Evolutionary conservation across 805 yeast species (phyloP), one percentile per base, ranked within the genome.

Genomic region (Lipomyces sp.): DNA sequence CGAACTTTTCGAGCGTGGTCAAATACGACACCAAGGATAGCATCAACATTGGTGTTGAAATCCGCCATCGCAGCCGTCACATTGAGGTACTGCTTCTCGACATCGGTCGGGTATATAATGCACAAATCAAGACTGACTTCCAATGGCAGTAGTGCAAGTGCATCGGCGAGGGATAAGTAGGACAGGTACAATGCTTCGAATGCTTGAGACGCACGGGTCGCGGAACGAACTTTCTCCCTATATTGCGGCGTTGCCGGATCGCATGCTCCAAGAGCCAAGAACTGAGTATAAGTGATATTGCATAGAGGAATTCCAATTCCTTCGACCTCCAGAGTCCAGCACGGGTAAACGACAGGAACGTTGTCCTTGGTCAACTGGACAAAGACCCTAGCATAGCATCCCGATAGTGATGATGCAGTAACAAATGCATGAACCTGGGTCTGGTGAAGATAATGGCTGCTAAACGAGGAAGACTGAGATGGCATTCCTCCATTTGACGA

Each of bases 381-480:
- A 65, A 84, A 85, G 24, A 90, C 78, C 57, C 89, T 84, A 53
- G 87, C 81, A 75, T 92, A 95, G 63, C 85, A 87, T 13, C 98
- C 98, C 32, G 87, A 84, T 62, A 95, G 80, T 1, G 98, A 92
- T 0, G 97, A 92, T 0, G 97, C 92, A 0, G 98, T 93, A 15
- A 94, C 96, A 74, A 91, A 86, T 13, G 95, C 87, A 53, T 88
- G 82, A 30, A 81, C 79, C 57, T 76, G 77, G 69, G 60, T 62
- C 63, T 59, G 69, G 59, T 29, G 74, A 71, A 30, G 73, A 68
- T 57, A 64, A 64, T 62, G 73, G 24, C 62, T 32, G 29, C 67
- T 61, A n/a, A 58, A 37, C 24, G 57, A 2, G n/a, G 42, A 33
- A 29, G 60, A 15, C 57, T 24, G 51, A 5, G 65, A 57, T 13